Percentiles rank a stretch among this genome's conserved stretches.
Conservation (phyloP, 768 basidiomycete species). For the Rhizopogon roseolus region DNA sequence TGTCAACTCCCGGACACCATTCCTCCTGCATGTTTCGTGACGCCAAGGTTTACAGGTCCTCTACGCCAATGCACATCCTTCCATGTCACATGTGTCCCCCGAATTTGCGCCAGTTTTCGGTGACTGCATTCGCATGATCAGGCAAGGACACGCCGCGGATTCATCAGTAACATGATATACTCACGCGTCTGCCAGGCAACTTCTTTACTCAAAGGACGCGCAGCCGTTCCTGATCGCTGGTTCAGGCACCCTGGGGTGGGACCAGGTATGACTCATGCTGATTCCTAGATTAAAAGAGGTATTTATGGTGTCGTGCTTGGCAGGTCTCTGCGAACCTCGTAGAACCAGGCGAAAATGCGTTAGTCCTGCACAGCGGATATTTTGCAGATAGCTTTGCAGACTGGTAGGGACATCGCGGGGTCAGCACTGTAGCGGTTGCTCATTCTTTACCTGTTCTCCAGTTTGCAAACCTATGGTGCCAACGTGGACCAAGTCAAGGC, state of each 20-base stretch:
- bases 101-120: slow-evolving; percentile 89
- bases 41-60: slow-evolving; percentile 52
- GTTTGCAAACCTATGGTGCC: slow-evolving; percentile 85
- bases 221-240: slow-evolving; percentile 96
- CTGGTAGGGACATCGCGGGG: slow-evolving; percentile 44
- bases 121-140: slow-evolving; percentile 81
- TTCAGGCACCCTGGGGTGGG: slow-evolving; percentile 95
- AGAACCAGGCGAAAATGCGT: slow-evolving; percentile 70
- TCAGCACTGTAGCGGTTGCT: background rate
- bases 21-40: background rate
- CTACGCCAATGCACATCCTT: slow-evolving; percentile 89
- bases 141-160: slow-evolving; percentile 33
- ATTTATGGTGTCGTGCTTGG: background rate
- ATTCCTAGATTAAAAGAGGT: background rate
- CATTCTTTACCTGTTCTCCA: slow-evolving; percentile 20
- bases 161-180: background rate
- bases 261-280: slow-evolving; percentile 52
- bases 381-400: slow-evolving; percentile 90
- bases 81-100: slow-evolving; percentile 82
- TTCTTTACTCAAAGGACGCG: slow-evolving; percentile 70
- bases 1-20: background rate
- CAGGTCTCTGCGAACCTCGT: slow-evolving; percentile 89
- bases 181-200: slow-evolving; percentile 41
- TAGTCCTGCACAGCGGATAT: slow-evolving; percentile 89
- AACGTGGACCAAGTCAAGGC: slow-evolving; percentile 82